Conservation (phyloP, 176 grass and related monocot genomes). For the Cenchrus americanus region DNA sequence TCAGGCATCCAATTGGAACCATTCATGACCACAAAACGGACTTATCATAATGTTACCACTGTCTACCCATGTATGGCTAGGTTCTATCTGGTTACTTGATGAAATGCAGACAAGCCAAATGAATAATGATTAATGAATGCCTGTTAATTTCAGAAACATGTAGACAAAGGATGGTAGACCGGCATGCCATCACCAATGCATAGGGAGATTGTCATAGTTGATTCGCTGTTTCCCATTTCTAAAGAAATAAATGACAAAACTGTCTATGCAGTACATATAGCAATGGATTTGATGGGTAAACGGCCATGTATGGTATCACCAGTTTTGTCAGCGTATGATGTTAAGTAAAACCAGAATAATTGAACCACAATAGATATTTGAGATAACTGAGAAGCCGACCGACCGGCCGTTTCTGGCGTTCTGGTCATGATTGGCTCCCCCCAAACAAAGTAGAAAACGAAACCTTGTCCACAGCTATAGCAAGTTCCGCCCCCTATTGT, state of each 20-base stretch:
- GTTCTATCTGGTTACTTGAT: not conserved
- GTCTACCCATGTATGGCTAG: slow-evolving; percentile 9
- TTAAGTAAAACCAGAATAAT: slow-evolving; percentile 3
- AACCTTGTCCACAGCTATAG: not conserved
- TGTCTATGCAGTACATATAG: not conserved
- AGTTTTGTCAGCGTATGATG: not conserved
- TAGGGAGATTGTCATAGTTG: not conserved
- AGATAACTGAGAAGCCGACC: not conserved
- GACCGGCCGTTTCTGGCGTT: not conserved
- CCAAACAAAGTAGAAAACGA: not conserved
- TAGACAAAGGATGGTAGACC: slow-evolving; percentile 1
- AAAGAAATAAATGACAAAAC: not conserved
- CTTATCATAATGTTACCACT: not conserved
- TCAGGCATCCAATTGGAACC: not conserved
- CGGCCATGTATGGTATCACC: not conserved
- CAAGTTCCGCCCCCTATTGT: not conserved
- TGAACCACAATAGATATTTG: not conserved
- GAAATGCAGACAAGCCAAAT: not conserved
- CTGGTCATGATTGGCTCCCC: not conserved
- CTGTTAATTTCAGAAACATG: not conserved
- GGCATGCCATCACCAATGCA: not conserved
- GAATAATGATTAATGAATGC: not conserved
- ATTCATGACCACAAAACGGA: slow-evolving; percentile 6
- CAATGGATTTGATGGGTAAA: not conserved
- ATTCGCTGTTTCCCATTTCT: not conserved